Conservation (phyloP, 768 basidiomycete genomes). For the Sarcodon sp. region DNA sequence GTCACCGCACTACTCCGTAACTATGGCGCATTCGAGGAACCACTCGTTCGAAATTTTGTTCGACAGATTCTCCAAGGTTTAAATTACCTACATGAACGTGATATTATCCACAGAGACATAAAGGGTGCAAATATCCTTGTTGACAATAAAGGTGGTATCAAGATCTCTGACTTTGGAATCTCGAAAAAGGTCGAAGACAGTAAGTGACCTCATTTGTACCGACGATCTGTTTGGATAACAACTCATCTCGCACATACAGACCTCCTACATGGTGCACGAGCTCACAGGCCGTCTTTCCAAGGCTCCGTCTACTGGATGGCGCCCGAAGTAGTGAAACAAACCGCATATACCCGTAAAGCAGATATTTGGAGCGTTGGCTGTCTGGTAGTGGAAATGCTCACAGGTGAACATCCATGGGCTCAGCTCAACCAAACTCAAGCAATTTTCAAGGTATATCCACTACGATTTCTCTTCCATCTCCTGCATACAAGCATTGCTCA, state of each 20-base stretch:
- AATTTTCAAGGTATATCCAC: slow-evolving; percentile 71
- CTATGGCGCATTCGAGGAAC: slow-evolving; percentile 92
- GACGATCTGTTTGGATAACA: neutral
- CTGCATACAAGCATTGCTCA: neutral
- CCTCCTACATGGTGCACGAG: slow-evolving; percentile 46
- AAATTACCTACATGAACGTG: slow-evolving; percentile 83
- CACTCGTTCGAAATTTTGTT: slow-evolving; percentile 84
- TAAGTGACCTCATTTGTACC: slow-evolving; percentile 28
- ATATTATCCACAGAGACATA: slow-evolving; percentile 96
- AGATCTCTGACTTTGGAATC: slow-evolving; percentile 95
- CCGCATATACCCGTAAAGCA: slow-evolving; percentile 79
- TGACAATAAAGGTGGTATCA: slow-evolving; percentile 95
- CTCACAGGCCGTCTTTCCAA: slow-evolving; percentile 86
- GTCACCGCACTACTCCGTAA: slow-evolving; percentile 80
- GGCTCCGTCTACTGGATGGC: slow-evolving; percentile 99
- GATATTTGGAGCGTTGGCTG: slow-evolving; percentile 98
- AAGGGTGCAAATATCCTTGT: slow-evolving; percentile 98
- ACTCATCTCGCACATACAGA: slow-evolving; percentile 12
- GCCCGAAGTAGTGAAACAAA: slow-evolving; percentile 96
- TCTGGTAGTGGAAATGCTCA: slow-evolving; percentile 92
- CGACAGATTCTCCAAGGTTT: slow-evolving; percentile 84
- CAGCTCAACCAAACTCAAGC: slow-evolving; percentile 98
- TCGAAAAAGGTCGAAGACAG: slow-evolving; percentile 96
- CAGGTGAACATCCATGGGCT: slow-evolving; percentile 92
- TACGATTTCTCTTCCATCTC: neutral